Conservation (phyloP, 192 early-diverging fungal species). For the Coemansia sp. region DNA sequence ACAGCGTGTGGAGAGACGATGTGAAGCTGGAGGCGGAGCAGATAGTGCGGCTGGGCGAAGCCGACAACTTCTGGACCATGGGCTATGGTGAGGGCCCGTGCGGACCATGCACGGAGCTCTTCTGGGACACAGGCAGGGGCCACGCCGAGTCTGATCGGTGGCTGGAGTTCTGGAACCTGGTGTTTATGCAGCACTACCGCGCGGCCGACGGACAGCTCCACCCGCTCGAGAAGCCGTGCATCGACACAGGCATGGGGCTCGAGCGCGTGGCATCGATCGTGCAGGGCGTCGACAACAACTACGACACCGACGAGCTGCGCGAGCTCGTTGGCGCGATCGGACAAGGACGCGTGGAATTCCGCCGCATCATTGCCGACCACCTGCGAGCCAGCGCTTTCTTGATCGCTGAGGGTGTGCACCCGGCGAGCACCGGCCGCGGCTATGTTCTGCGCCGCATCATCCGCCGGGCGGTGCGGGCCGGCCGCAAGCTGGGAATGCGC, state of each 20-base stretch:
- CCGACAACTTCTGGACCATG: conserved; percentile 99
- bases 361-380: conserved; percentile 98
- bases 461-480: conserved; percentile 87
- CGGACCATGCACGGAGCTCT: conserved; percentile 96
- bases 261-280: conserved; percentile 94
- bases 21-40: conserved; percentile 78
- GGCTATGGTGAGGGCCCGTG: conserved; percentile 92
- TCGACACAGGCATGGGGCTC: conserved; percentile 98
- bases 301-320: conserved; percentile 92
- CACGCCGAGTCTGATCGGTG: conserved; percentile 91
- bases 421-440: conserved; percentile 97
- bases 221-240: conserved; percentile 87
- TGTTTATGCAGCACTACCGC: conserved; percentile 99
- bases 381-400: conserved; percentile 92
- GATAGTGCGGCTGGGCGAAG: conserved; percentile 78
- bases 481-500: conserved; percentile 83
- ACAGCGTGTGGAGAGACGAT: conserved; percentile 80
- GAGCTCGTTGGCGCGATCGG: conserved; percentile 79
- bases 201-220: conserved; percentile 79
- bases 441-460: conserved; percentile 97
- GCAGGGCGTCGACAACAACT: conserved; percentile 93
- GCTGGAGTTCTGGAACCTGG: conserved; percentile 98
- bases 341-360: conserved; percentile 76
- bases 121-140: conserved; percentile 90
- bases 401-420: conserved; percentile 93